Evolutionary conservation across 2,329 filamentous ascomycete species (phyloP), one percentile per base, ranked within the genome.

Genomic region (Pezicula radicicola): DNA sequence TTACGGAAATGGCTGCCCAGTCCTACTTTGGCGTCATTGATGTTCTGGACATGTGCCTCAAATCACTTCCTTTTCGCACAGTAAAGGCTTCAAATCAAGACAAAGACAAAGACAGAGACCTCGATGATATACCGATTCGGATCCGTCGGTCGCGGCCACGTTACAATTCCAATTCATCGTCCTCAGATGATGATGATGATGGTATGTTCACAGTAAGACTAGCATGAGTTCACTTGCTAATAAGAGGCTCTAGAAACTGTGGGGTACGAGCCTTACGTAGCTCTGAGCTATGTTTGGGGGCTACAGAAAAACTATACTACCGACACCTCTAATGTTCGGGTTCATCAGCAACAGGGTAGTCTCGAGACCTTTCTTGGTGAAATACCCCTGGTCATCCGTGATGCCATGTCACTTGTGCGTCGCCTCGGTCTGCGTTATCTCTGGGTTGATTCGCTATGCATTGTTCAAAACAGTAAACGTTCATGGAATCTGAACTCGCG

Each of bases 401-500:
- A 46, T 19, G 44, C 44, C 12, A 46, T 46, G 6, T 18, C n/a
- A 9, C 30, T 46, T 33, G 44, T 46, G 15, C 27, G 30, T 3
- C 13, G 25, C 28, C 10, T 46, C 10, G 44, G 44, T 12, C 6
- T 16, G 44, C 27, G 30, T 7, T 46, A 46, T 21, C 27, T 46
- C 25, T 46, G 44, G 44, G 30, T 46, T 15, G 44, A 46, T n/a
- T 46, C 44, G 9, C 30, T 46, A 2, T 46, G 44, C 16, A 46
- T 46, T 46, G 19, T 46, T 8, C 39, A 49, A 48, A 15, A 46
- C n/a, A 48, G 45, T 37, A 36, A 36, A 48, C 30, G 55, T 12
- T 61, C 58, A 0, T 69, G 64, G 65, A 54, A 58, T 10, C 57
- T 65, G 12, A 68, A 69, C 46, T 56, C 64, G 1, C 36, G 51